Conservation (phyloP, 2,329 filamentous ascomycete genomes). For the Dactylella cylindrospora region DNA sequence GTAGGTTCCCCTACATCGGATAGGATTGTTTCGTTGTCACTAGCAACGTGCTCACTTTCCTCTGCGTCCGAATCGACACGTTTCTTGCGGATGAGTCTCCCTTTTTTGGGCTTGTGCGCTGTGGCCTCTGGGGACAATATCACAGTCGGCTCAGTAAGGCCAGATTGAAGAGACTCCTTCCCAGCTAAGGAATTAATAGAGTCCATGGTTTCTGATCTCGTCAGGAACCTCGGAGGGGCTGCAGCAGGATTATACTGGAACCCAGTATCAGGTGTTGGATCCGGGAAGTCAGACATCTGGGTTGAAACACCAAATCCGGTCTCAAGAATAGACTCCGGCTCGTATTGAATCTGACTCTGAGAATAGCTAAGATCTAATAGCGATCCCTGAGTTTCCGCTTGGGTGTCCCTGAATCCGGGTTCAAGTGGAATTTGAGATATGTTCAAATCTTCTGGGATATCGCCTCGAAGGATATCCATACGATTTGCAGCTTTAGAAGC, state of each 20-base stretch:
- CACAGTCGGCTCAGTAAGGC: slow-evolving; percentile 42
- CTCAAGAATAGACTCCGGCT: slow-evolving; percentile 24
- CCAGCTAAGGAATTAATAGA: slow-evolving; percentile 1
- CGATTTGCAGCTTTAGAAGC: slow-evolving; percentile 6
- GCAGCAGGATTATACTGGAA: slow-evolving; percentile 34
- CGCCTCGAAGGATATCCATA: slow-evolving; percentile 35
- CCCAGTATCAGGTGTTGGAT: slow-evolving; percentile 43
- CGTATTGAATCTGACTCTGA: slow-evolving; percentile 43
- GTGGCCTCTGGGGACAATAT: slow-evolving; percentile 52
- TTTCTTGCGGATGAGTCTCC: slow-evolving; percentile 45
- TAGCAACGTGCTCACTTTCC: slow-evolving; percentile 54
- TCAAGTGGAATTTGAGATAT: slow-evolving; percentile 35
- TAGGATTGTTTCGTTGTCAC: slow-evolving; percentile 47
- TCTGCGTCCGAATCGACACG: slow-evolving; percentile 66
- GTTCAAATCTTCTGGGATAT: slow-evolving; percentile 30
- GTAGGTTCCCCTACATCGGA: slow-evolving; percentile 48
- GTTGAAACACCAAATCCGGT: slow-evolving; percentile 14
- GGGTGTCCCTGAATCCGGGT: neutral
- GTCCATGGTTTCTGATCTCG: slow-evolving; percentile 47
- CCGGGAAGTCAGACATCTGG: slow-evolving; percentile 36
- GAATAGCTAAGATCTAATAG: slow-evolving; percentile 35
- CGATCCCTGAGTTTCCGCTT: slow-evolving; percentile 19
- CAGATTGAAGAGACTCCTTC: slow-evolving; percentile 32
- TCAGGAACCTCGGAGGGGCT: slow-evolving; percentile 30
- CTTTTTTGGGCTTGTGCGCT: slow-evolving; percentile 59